Base-by-base conservation (phyloP, 352 stramenopile species). In the Globisporangium cederbergense region DNA sequence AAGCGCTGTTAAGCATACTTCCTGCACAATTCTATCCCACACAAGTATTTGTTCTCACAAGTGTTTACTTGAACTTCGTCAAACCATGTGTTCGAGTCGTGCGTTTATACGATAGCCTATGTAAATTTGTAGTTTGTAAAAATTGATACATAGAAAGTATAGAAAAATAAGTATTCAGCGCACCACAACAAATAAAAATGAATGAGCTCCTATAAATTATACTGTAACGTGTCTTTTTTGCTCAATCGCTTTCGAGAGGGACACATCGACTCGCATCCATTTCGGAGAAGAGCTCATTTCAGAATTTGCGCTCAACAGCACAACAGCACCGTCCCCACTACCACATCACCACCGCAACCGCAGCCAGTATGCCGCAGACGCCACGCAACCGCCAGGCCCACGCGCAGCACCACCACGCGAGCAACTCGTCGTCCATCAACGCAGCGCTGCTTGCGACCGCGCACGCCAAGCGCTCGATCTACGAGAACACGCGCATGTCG, bases 401-500 rank as follows among this genome's bases (percentile, higher is more conserved):
- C 54, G 25, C 46, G 3, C 36, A 54, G 20, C 54, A 60, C 54
- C 54, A 60, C 54, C 54, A 60, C 54, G 54, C 54, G 34, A 50
- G 9, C 45, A 65, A 65, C 59, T 43, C 45, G 43, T 58, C 62
- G 32, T 57, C 62, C 32, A 57, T 67, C 32, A 67, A 67, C 62
- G 62, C 34, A 8, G 54, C 52, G 54, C 42, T 67, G 32, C 52
- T 67, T 32, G 46, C 62, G 20, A 64, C 45, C 2, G 50, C 54
- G 43, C 62, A 64, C 46, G 62, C 53, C 14, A 64, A 74, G 46
- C 67, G 63, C 70, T 84, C 75, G 52, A 86, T 84, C 68, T 84
- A 88, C 70, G 73, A 81, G 30, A 74, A 66, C 58, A 80, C 74
- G 64, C 75, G 79, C 58, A 74, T 86, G 58, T 86, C 77, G 34